Percentiles rank a stretch among this genome's conserved stretches.
Conservation (phyloP, 2,329 filamentous ascomycete genomes). For the Fusarium concolor region DNA sequence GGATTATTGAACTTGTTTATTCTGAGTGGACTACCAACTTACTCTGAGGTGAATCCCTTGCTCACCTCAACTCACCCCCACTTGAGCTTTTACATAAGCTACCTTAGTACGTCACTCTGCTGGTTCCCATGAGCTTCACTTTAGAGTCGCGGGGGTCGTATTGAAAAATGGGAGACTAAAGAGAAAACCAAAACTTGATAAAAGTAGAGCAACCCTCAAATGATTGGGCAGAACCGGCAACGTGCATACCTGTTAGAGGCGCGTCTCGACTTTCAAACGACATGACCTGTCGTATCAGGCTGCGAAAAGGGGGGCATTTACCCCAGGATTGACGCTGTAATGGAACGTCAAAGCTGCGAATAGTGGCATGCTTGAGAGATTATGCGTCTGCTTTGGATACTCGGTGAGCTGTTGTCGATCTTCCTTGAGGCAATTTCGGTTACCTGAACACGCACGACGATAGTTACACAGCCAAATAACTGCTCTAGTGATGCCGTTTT, state of each 20-base stretch:
- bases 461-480: slow-evolving; percentile 4
- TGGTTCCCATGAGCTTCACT: slow-evolving; percentile 3
- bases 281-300: slow-evolving; percentile 40
- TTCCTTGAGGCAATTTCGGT: background rate
- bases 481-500: slow-evolving; percentile 26
- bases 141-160: background rate
- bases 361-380: slow-evolving; percentile 26
- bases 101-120: slow-evolving; percentile 20
- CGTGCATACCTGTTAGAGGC: slow-evolving; percentile 22
- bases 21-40: background rate
- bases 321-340: slow-evolving; percentile 43
- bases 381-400: background rate
- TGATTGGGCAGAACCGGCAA: slow-evolving; percentile 8
- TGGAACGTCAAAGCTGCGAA: slow-evolving; percentile 27
- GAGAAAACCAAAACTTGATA: background rate
- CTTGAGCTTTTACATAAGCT: slow-evolving; percentile 3
- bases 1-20: background rate
- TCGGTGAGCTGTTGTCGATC: slow-evolving; percentile 16
- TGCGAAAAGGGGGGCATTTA: slow-evolving; percentile 24
- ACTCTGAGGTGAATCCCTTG: slow-evolving; percentile 1
- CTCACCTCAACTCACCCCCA: slow-evolving; percentile 8
- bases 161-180: background rate
- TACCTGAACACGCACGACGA: slow-evolving; percentile 15
- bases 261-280: slow-evolving; percentile 37
- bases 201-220: background rate